Evolutionary conservation across 2,329 filamentous ascomycete genomes (phyloP).

Genomic region (Calonectria crousiana): DNA sequence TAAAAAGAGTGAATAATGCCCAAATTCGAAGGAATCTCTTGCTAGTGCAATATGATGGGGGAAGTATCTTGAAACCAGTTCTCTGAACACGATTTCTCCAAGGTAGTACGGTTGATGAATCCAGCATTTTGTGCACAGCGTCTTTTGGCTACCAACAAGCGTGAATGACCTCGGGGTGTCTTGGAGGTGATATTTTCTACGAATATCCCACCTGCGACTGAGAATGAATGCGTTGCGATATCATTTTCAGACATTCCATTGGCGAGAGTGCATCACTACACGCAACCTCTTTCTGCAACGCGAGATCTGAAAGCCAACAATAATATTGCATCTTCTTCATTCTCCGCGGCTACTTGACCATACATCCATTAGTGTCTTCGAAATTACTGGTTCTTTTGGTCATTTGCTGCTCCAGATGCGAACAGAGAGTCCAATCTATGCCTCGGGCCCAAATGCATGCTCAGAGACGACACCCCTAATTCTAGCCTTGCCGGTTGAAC

Average conservation of each 20-base stretch:
- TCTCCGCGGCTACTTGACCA: not conserved
- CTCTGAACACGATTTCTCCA: not conserved
- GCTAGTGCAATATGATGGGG: not conserved
- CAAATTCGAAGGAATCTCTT: not conserved
- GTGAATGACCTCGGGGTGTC: not conserved
- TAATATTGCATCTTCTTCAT: not conserved
- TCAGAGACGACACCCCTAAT: not conserved
- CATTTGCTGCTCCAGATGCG: not conserved
- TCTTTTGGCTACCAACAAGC: not conserved
- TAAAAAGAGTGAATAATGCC: not conserved
- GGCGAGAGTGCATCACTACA: not conserved
- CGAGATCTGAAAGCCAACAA: not conserved
- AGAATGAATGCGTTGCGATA: not conserved
- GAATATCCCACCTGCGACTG: not conserved
- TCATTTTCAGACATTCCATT: not conserved
- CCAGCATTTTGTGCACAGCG: not conserved
- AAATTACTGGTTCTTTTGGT: not conserved
- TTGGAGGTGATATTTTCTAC: not conserved
- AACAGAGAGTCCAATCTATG: not conserved
- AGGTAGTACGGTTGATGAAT: not conserved
- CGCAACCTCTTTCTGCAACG: not conserved
- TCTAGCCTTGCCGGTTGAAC: not conserved
- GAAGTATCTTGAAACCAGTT: not conserved
- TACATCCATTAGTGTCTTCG: not conserved
- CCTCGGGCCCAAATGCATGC: not conserved